Base-by-base conservation (phyloP, 23 red algal genomes). In the Agarophyton chilense region DNA sequence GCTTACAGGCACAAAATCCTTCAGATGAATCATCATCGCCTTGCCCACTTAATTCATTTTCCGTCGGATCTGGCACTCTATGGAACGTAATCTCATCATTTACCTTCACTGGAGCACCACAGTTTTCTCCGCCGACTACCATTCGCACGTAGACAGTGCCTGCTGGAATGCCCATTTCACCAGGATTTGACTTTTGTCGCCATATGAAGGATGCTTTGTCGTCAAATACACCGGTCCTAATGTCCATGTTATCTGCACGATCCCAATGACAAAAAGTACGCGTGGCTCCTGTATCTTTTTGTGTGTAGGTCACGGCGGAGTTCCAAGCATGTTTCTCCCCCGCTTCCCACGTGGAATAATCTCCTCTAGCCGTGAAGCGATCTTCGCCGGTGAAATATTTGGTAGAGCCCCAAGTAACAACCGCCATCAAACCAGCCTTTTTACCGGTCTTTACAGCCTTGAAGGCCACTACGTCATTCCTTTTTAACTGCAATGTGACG, bases 241-340 rank as follows among this genome's bases (percentile, higher is more conserved):
- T 74, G 24, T 74, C 68, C 68, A 74, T 74, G 68, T 47, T 49
- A 1, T 74, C 68, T 10, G 68, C 68, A 2, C 68, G 68, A 16
- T 74, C 68, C 68, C 68, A 74, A 49, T 74, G 68, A 31, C 68
- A 74, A 25, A 74, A 74, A 74, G 40, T 74, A 39, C 68, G 68
- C n/a, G 13, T 25, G 47, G 68, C 43, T 1, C 68, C 68, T 29
- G 68, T 46, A 12, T 38, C 34, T 29, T 74, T 24, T 17, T 74
- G 68, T 18, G 21, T 38, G 41, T 49, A 74, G 4, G 68, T 28
- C 17, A 49, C 10, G 26, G 40, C 68, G 0, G 43, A 49, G 24
- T 26, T 74, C 68, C 68, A 74, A n/a, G 0, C 7, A 4, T 74
- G 21, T 47, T 74, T 38, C n/a, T 74, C 68, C 24, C 24, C 68